phyloP scores from a whole-genome alignment of 805 yeast genomes.

The Candida maris region DNA sequence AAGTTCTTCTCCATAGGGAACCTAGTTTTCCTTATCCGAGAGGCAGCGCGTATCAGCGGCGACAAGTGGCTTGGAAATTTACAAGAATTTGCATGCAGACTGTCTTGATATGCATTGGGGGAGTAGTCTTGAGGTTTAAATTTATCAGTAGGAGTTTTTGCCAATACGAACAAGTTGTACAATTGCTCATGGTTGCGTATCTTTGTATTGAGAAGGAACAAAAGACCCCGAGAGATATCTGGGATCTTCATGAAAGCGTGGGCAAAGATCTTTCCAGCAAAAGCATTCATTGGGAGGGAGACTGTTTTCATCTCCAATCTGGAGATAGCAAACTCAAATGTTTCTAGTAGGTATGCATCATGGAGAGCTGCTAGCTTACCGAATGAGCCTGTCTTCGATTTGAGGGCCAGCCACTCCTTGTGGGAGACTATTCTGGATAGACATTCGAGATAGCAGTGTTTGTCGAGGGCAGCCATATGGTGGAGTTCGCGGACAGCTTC shows the following conservation, averaged over 20 bases:
- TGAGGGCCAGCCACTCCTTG: constrained; percentile 39
- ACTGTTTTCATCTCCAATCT: constrained; percentile 48
- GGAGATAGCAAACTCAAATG: constrained; percentile 50
- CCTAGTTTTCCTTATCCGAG: constrained; percentile 22
- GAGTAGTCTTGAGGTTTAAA: constrained; percentile 4
- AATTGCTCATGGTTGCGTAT: constrained; percentile 38
- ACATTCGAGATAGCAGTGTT: constrained; percentile 52
- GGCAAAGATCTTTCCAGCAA: constrained; percentile 69
- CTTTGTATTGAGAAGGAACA: constrained; percentile 55
- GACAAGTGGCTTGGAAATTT: constrained; percentile 25
- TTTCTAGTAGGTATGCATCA: constrained; percentile 40
- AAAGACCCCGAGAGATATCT: constrained; percentile 51
- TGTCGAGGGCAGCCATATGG: constrained; percentile 42
- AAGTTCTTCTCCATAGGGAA: constrained; percentile 28
- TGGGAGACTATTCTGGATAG: constrained; percentile 47
- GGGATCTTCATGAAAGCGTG: constrained; percentile 55
- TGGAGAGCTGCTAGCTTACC: constrained; percentile 28
- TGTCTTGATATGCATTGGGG: constrained; percentile 1
- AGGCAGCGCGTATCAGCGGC: constrained; percentile 19
- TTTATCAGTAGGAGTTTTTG: constrained; percentile 12
- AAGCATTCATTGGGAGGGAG: constrained; percentile 57
- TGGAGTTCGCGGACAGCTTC: constrained; percentile 26
- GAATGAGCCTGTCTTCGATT: constrained; percentile 5
- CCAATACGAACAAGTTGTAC: constrained; percentile 18
- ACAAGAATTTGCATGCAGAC: constrained; percentile 9